These are phyloP conservation scores for Lippia alba DNA, from an alignment of 305 asterid species.

Conservation along the genomic window DNA sequence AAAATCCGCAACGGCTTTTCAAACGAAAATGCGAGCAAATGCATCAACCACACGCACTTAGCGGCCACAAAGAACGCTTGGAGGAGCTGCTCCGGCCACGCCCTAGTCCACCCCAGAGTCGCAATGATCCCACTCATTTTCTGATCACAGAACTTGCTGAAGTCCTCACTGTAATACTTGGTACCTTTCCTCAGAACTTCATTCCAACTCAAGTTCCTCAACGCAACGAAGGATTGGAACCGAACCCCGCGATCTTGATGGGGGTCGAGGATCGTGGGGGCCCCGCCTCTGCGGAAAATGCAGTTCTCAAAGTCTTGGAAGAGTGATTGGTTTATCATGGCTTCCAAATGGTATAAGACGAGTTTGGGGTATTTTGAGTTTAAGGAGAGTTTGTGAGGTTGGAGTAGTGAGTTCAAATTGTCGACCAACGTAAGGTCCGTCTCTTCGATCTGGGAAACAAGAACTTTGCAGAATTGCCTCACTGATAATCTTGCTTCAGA, in stretches of 20 bases:
- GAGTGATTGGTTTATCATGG: slow-evolving; percentile 74
- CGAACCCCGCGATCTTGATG: slow-evolving; percentile 59
- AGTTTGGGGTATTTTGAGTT: slow-evolving; percentile 64
- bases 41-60: slow-evolving; percentile 89
- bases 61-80: slow-evolving; percentile 87
- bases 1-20: slow-evolving; percentile 57
- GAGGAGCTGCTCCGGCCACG: slow-evolving; percentile 94
- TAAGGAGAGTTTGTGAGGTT: slow-evolving; percentile 65
- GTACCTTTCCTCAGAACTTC: slow-evolving; percentile 90
- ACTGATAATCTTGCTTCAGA: slow-evolving; percentile 85
- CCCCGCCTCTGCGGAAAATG: slow-evolving; percentile 71
- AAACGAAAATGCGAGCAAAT: slow-evolving; percentile 86
- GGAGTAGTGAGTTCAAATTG: slow-evolving; percentile 67
- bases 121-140: slow-evolving; percentile 76
- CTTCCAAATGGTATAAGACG: slow-evolving; percentile 76
- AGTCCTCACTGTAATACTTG: slow-evolving; percentile 84
- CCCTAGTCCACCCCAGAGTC: slow-evolving; percentile 71
- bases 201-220: slow-evolving; percentile 87
- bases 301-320: slow-evolving; percentile 81
- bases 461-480: slow-evolving; percentile 80
- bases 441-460: slow-evolving; percentile 60
- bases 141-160: slow-evolving; percentile 89
- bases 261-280: slow-evolving; percentile 66
- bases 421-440: slow-evolving; percentile 54
- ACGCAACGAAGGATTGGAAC: slow-evolving; percentile 64